phyloP scores from a whole-genome alignment of 2,329 filamentous ascomycete genomes.

The Aspergillus ruber region DNA sequence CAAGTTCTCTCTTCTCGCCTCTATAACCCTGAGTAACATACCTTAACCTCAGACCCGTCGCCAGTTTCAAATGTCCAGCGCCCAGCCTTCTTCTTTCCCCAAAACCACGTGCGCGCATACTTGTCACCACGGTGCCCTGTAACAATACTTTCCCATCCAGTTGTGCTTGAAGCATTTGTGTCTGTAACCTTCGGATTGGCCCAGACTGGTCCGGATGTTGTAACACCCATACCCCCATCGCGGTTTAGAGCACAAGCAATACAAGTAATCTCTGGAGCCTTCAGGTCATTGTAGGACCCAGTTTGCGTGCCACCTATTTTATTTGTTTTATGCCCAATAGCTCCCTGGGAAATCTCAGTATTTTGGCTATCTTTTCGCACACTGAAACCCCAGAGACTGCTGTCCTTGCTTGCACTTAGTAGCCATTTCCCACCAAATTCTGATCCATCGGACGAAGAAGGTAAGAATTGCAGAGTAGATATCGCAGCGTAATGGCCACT shows the following conservation, averaged over 20 bases:
- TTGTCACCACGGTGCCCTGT: slow-evolving; percentile 84
- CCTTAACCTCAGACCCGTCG: slow-evolving; percentile 69
- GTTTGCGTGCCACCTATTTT: slow-evolving; percentile 46
- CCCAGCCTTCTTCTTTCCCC: slow-evolving; percentile 88
- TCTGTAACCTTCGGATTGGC: slow-evolving; percentile 64
- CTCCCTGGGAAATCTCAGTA: slow-evolving; percentile 85
- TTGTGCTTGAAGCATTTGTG: slow-evolving; percentile 67
- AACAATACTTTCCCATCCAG: slow-evolving; percentile 94
- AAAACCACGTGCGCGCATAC: slow-evolving; percentile 92
- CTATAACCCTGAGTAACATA: slow-evolving; percentile 16
- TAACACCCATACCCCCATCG: slow-evolving; percentile 84
- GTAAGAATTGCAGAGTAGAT: slow-evolving; percentile 75
- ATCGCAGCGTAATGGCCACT: slow-evolving; percentile 86
- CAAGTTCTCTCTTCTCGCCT: neutral
- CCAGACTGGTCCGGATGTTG: slow-evolving; percentile 77
- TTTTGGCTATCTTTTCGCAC: slow-evolving; percentile 90
- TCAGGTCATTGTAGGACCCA: slow-evolving; percentile 49
- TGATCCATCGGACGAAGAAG: slow-evolving; percentile 79
- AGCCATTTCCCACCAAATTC: slow-evolving; percentile 91
- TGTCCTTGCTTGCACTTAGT: slow-evolving; percentile 78
- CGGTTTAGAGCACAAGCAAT: slow-evolving; percentile 89
- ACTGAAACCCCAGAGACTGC: slow-evolving; percentile 95
- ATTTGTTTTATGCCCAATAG: slow-evolving; percentile 79
- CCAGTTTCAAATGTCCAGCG: slow-evolving; percentile 87
- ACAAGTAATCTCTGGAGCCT: slow-evolving; percentile 84